Conservation (phyloP, 2,329 filamentous ascomycete genomes). For the Pseudogymnoascus sp. region DNA sequence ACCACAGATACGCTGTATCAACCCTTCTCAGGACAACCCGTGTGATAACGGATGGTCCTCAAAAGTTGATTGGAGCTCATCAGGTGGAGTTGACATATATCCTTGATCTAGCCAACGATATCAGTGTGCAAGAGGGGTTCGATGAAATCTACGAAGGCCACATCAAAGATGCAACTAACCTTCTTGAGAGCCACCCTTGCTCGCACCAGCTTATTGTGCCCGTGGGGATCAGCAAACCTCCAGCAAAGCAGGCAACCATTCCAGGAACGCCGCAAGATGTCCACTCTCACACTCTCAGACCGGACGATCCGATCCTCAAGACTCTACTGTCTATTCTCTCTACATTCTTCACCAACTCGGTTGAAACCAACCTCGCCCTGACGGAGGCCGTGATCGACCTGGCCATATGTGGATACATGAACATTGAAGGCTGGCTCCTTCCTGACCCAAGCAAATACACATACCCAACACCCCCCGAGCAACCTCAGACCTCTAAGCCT, state of each 20-base stretch:
- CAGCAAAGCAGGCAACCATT: conserved; percentile 46
- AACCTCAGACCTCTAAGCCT: conserved; percentile 21
- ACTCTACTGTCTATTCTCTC: conserved; percentile 63
- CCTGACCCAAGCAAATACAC: conserved; percentile 59
- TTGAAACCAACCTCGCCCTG: conserved; percentile 82
- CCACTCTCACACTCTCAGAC: conserved; percentile 51
- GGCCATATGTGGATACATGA: conserved; percentile 75
- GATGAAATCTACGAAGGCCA: conserved; percentile 66
- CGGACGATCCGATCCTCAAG: conserved; percentile 54
- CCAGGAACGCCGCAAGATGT: conserved; percentile 55
- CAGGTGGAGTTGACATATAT: conserved; percentile 67
- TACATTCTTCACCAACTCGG: conserved; percentile 79
- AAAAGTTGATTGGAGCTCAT: conserved; percentile 64
- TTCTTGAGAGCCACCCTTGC: conserved; percentile 66
- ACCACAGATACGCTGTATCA: conserved; percentile 77
- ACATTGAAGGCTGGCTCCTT: conserved; percentile 83
- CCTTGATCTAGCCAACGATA: conserved; percentile 56
- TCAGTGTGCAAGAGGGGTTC: conserved; percentile 62
- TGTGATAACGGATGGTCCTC: conserved; percentile 43
- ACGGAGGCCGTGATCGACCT: conserved; percentile 78
- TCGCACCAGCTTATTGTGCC: conserved; percentile 61
- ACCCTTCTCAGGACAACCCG: conserved; percentile 64
- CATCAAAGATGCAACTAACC: conserved; percentile 60
- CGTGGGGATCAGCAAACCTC: conserved; percentile 49
- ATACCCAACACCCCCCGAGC: conserved; percentile 31